Evolutionary conservation across 345 rosid genomes (phyloP), one percentile per base, ranked within the genome.

Genomic region (Carallia pectinifolia): DNA sequence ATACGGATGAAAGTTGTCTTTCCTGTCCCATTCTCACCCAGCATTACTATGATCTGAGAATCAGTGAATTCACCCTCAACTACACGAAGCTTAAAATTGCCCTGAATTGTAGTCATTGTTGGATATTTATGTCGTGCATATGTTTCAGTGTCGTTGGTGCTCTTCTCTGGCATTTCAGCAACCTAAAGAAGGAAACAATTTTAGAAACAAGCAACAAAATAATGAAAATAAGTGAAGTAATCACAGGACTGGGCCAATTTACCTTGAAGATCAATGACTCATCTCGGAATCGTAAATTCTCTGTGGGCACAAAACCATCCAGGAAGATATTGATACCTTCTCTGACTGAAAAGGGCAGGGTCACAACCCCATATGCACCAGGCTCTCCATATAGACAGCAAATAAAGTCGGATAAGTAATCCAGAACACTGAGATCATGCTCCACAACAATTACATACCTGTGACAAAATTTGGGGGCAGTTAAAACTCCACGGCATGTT

Each of bases 21-120:
- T 74, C 99, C 98, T 18, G 97, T 92, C 54, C 99, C 98, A 78
- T 96, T 96, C 88, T 96, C 99, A 53, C 99, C 98, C 76, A 96
- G 81, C 99, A 96, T 96, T 1, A 96, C 97, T 73, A 92, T 68
- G 70, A 96, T 96, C 83, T 96, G 99, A 47, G 99, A 96, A 78
- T 96, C 99, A 1, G 99, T 90, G 76, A 96, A 96, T 85, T 96
- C 99, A 71, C 99, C 99, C 88, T 92, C 99, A 6, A 77, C 23
- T 38, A 92, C 99, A 72, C 76, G 80, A 74, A 95, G 87, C 74
- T 65, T 90, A 70, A 96, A 96, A 70, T 81, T 83, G 17, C 99
- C 99, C 81, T 87, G 98, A 69, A 87, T 86, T 79, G 89, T 96
- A 61, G 80, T 77, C 98, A 96, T 96, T 58, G 97, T 81, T 1